Evolutionary conservation across 2,329 filamentous ascomycete species (phyloP), one percentile per base, ranked within the genome.

Genomic region (Aspergillus aculeatus): DNA sequence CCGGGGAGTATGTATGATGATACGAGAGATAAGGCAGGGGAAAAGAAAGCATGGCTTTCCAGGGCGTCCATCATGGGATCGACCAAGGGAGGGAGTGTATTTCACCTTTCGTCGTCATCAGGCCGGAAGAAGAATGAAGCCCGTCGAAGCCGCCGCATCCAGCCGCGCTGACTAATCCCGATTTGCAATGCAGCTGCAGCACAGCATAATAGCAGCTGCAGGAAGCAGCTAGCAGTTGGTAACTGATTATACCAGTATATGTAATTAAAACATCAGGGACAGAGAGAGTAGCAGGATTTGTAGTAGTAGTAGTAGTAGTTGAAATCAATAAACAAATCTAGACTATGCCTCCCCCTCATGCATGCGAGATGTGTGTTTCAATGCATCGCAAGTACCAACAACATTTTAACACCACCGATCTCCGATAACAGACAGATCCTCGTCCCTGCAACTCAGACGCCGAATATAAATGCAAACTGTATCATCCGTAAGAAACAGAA

Each of bases 401-500:
- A 44, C 38, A 19, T 44, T 16, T 19, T 9, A 19, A n/a, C 12
- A 23, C 14, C 35, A 10, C 35, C 12, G 7, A 41, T 41, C 35
- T 41, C 14, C 35, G n/a, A 41, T 41, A 3, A 14, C 3, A 41
- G 35, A 41, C 38, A 44, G 1, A 19, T 16, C 14, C 16, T 44
- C 16, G 14, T 44, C 38, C 38, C 38, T 5, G 16, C 38, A 44
- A 44, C 38, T 47, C 47, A 16, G 19, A 49, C 51, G 54, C 56
- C 44, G 51, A 57, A 16, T 60, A 49, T 26, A 32, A 35, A 54
- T 57, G 54, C 38, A 44, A 7, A 19, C 2, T 44, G 6, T 44
- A 44, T 44, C 19, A 62, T 53, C 47, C 63, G 49, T 77, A 71
- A 21, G 65, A 62, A 69, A 58, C 83, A 29, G 35, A 10, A 54